phyloP scores from a whole-genome alignment of 805 yeast species.

The Metschnikowia henanensis region DNA sequence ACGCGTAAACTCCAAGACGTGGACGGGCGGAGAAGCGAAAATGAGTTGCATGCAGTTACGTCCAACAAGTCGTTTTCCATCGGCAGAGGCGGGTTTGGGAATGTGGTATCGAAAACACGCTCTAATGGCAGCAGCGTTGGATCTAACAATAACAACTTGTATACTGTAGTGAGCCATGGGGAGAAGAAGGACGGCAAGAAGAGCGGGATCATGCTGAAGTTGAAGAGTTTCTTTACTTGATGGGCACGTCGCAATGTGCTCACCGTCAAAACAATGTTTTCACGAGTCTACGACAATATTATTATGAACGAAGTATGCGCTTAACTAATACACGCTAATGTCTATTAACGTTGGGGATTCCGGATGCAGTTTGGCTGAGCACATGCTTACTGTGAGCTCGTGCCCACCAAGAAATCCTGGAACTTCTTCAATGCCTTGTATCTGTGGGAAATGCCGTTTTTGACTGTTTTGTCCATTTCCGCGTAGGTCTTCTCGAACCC shows the following conservation, averaged over 20 bases:
- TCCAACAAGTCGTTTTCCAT: conserved; percentile 49
- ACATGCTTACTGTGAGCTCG: neutral
- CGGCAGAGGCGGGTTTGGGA: conserved; percentile 70
- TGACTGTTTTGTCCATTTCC: conserved; percentile 75
- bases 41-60: conserved; percentile 42
- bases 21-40: conserved; percentile 35
- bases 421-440: conserved; percentile 78
- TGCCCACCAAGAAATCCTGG: conserved; percentile 46
- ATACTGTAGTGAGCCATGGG: conserved; percentile 37
- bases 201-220: conserved; percentile 45
- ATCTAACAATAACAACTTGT: conserved; percentile 28
- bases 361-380: too few species aligned
- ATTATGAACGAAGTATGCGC: neutral
- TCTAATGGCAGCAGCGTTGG: conserved; percentile 23
- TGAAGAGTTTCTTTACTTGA: conserved; percentile 40
- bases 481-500: conserved; percentile 76
- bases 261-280: neutral
- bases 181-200: conserved; percentile 24
- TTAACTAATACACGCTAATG: too few species aligned
- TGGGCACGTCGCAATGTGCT: too few species aligned
- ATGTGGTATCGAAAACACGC: conserved; percentile 42
- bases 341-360: neutral
- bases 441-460: conserved; percentile 87
- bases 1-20: conserved; percentile 70
- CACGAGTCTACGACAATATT: conserved; percentile 1